A percentile compares a stretch with the other conserved stretches of the same genome.
Evolutionary conservation across 2,329 filamentous ascomycete species (phyloP).

Genomic region (Teratosphaeria gauchensis): DNA sequence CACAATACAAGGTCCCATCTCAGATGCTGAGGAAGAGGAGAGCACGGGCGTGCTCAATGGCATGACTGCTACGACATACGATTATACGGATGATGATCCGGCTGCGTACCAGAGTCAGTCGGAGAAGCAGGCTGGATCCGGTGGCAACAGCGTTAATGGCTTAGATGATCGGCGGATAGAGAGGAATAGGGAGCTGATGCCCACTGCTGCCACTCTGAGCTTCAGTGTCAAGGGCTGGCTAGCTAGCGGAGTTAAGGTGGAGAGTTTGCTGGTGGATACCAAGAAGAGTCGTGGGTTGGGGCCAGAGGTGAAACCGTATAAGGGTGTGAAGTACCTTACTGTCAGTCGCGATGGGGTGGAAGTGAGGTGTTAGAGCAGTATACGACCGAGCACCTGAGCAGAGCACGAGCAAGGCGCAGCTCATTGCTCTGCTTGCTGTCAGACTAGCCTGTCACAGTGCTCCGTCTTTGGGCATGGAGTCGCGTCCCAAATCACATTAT

Average conservation of each 20-base stretch:
- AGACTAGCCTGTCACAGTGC: neutral
- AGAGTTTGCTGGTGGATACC: conserved; percentile 53
- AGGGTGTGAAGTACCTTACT: conserved; percentile 95
- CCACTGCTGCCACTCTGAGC: conserved; percentile 35
- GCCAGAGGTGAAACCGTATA: conserved; percentile 86
- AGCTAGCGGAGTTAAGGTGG: conserved; percentile 54
- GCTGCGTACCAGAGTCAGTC: conserved; percentile 24
- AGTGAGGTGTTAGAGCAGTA: conserved; percentile 29
- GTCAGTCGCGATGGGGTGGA: conserved; percentile 49
- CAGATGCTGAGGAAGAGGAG: conserved; percentile 40
- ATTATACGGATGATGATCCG: conserved; percentile 26
- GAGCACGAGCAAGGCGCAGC: neutral
- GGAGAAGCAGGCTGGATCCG: conserved; percentile 22
- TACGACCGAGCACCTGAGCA: neutral
- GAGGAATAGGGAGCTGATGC: conserved; percentile 39
- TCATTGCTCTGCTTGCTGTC: neutral
- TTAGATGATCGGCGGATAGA: conserved; percentile 5
- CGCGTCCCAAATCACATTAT: no score
- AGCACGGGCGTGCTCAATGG: conserved; percentile 21
- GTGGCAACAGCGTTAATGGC: conserved; percentile 4
- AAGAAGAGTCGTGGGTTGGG: conserved; percentile 77
- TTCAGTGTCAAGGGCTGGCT: conserved; percentile 54
- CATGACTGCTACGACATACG: conserved; percentile 34
- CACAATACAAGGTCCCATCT: conserved; percentile 58
- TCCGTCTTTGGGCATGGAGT: no score